Evolutionary conservation across 257 asterid species (phyloP).

Genomic region (Solanum tarijense): DNA sequence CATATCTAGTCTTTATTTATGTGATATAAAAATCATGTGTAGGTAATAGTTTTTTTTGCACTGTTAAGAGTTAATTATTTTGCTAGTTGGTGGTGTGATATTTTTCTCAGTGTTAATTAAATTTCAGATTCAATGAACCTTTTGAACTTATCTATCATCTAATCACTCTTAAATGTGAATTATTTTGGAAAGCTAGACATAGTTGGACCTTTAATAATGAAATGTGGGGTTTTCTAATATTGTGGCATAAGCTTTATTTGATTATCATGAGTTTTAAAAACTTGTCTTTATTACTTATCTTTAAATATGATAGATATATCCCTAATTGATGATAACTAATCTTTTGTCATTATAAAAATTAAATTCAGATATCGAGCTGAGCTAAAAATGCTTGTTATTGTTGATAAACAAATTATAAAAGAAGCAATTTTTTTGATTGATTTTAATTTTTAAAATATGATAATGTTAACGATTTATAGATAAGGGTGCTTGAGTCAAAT

Average conservation of each 20-base stretch:
- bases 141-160: background rate
- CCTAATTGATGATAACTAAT: background rate
- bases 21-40: background rate
- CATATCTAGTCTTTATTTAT: background rate
- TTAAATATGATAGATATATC: background rate
- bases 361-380: no score
- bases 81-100: background rate
- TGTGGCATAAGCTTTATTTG: background rate
- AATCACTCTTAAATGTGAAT: background rate
- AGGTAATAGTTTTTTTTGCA: background rate
- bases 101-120: background rate
- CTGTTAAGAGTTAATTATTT: background rate
- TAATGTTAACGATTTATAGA: background rate
- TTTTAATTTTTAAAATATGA: no score
- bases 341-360: background rate
- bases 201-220: background rate
- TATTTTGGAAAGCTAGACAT: background rate
- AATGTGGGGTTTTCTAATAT: background rate
- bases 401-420: no score
- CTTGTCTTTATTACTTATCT: background rate
- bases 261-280: background rate
- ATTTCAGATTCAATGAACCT: background rate
- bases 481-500: rapidly evolving
- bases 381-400: background rate
- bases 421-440: no score